Conservation (phyloP, 306 rosid genomes). For the Fragaria ananassa region DNA sequence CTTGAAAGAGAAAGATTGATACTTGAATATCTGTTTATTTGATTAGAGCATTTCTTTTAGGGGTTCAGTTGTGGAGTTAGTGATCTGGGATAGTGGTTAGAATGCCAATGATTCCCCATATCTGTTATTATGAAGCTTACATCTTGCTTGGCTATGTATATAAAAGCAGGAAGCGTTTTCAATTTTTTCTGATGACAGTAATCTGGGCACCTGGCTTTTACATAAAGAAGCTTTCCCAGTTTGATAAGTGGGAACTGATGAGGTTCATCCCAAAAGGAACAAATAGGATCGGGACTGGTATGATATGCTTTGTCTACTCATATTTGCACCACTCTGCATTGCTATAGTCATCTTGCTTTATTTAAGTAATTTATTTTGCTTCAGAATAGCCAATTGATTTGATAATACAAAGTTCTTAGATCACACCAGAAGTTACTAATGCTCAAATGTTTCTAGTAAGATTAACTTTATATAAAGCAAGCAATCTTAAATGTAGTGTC, state of each 20-base stretch:
- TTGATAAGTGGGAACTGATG: slow-evolving; percentile 18
- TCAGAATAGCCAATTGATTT: slow-evolving; percentile 10
- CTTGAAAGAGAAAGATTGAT: neutral
- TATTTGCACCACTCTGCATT: slow-evolving; percentile 13
- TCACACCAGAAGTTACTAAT: neutral
- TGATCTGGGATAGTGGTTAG: neutral
- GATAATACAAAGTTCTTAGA: neutral
- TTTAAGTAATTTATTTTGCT: neutral
- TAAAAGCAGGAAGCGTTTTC: slow-evolving; percentile 5
- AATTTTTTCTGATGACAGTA: slow-evolving; percentile 6
- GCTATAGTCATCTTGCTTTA: slow-evolving; percentile 1
- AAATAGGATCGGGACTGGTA: slow-evolving; percentile 22
- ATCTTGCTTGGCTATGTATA: slow-evolving; percentile 14
- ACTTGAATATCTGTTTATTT: neutral
- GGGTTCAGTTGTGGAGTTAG: neutral
- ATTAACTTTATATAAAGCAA: neutral
- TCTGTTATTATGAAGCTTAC: slow-evolving; percentile 7
- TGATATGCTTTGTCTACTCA: slow-evolving; percentile 22
- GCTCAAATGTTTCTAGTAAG: neutral
- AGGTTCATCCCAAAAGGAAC: slow-evolving; percentile 9
- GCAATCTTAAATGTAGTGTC: neutral
- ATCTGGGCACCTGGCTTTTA: slow-evolving; percentile 17
- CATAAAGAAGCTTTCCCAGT: slow-evolving; percentile 21
- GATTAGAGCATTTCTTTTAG: neutral
- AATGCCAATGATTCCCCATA: neutral